These are phyloP conservation scores for Suhomyces kilbournensis DNA, from an alignment of 805 yeast genomes.

Conservation along the genomic window DNA sequence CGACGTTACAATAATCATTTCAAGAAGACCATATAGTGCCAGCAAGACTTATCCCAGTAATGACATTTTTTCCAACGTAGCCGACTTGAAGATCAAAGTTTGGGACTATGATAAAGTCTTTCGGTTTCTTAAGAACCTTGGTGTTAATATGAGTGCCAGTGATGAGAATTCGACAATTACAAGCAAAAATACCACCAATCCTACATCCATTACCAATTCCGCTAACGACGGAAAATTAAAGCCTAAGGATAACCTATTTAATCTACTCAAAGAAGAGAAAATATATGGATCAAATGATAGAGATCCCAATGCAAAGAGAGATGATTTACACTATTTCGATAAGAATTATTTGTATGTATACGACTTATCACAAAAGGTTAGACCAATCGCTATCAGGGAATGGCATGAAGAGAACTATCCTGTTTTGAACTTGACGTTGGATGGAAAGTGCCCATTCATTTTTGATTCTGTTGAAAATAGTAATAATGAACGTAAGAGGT, in stretches of 20 bases:
- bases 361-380: constrained; percentile 71
- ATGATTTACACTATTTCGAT: constrained; percentile 79
- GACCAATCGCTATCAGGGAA: constrained; percentile 82
- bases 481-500: constrained; percentile 39
- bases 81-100: constrained; percentile 62
- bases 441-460: constrained; percentile 84
- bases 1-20: constrained; percentile 70
- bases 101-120: constrained; percentile 87
- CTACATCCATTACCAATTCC: not conserved
- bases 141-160: constrained; percentile 18
- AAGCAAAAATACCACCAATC: constrained; percentile 2
- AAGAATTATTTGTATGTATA: constrained; percentile 70
- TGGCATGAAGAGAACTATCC: constrained; percentile 63
- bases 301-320: constrained; percentile 80
- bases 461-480: constrained; percentile 47
- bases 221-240: constrained; percentile 3
- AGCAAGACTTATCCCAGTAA: constrained; percentile 40
- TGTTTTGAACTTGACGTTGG: constrained; percentile 54
- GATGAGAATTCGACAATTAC: constrained; percentile 1
- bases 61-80: constrained; percentile 69
- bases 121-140: constrained; percentile 68
- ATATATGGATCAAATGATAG: constrained; percentile 83
- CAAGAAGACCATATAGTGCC: constrained; percentile 52
- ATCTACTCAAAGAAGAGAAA: constrained; percentile 79
- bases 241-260: constrained; percentile 25